These are phyloP conservation scores for Cinnamomum chago DNA, from an alignment of 164 flowering plant species.

Conservation along the genomic window DNA sequence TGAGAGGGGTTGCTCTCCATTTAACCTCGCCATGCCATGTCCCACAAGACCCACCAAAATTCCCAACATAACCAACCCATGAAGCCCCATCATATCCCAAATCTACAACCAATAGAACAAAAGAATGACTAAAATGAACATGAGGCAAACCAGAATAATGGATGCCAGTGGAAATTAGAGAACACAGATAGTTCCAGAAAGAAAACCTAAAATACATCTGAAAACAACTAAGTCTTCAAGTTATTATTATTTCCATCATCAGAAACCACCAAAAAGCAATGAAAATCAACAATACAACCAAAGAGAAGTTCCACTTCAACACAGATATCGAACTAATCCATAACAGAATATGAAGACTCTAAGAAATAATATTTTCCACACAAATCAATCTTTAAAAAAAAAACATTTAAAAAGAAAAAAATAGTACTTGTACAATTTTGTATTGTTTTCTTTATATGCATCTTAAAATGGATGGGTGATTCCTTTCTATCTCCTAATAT, in stretches of 20 bases:
- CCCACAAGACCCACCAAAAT: slow-evolving; percentile 27
- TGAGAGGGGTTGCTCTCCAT: slow-evolving; percentile 66
- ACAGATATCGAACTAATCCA: not conserved
- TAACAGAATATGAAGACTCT: not conserved
- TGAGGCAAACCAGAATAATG: not conserved
- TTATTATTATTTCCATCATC: too few species aligned
- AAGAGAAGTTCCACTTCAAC: not conserved
- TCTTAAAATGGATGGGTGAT: too few species aligned
- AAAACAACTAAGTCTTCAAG: too few species aligned
- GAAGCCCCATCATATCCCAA: slow-evolving; percentile 17
- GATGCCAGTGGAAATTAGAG: not conserved
- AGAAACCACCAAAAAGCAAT: too few species aligned
- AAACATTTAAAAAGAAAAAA: too few species aligned
- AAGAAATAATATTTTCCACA: too few species aligned
- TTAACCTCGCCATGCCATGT: slow-evolving; percentile 25
- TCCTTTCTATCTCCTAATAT: too few species aligned
- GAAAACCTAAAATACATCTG: not conserved
- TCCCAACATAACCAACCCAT: slow-evolving; percentile 18
- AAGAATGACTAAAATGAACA: not conserved
- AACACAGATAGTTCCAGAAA: too few species aligned
- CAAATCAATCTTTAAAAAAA: too few species aligned
- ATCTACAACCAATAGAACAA: slow-evolving; percentile 16
- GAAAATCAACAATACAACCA: not conserved
- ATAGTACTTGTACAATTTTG: too few species aligned
- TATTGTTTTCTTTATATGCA: too few species aligned